Evolutionary conservation across 1,284 basidiomycete genomes (phyloP).

Genomic region (Inonotus hispidus): DNA sequence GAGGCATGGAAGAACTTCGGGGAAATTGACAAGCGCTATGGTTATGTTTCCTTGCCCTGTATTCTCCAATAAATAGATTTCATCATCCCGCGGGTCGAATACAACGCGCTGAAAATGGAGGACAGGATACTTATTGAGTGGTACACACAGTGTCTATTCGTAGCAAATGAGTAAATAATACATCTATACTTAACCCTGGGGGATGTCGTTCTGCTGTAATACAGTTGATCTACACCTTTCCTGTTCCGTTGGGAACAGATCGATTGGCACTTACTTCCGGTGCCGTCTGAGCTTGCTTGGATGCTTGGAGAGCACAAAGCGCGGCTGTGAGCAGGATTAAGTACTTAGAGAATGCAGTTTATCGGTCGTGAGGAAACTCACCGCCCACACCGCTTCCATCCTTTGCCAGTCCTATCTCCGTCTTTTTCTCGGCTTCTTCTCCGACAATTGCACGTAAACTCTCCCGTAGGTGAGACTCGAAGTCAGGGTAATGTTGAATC

Average conservation of each 20-base stretch:
- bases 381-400: slow-evolving; percentile 97
- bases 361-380: slow-evolving; percentile 35
- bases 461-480: slow-evolving; percentile 68
- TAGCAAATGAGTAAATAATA: slow-evolving; percentile 10
- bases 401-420: slow-evolving; percentile 89
- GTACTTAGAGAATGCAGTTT: slow-evolving; percentile 8
- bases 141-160: slow-evolving; percentile 12
- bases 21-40: neutral
- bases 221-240: neutral
- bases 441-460: slow-evolving; percentile 78
- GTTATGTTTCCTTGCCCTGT: neutral
- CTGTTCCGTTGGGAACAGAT: neutral
- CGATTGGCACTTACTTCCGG: neutral
- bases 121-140: neutral
- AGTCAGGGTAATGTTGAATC: slow-evolving; percentile 87
- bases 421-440: slow-evolving; percentile 67
- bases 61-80: neutral
- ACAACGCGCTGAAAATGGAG: neutral
- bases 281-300: slow-evolving; percentile 37
- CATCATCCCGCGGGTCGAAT: neutral
- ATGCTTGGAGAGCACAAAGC: slow-evolving; percentile 65
- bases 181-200: slow-evolving; percentile 7
- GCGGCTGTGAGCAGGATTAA: slow-evolving; percentile 46
- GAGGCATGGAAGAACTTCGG: neutral
- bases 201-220: neutral